These are phyloP conservation scores for Lolium rigidum DNA, from an alignment of 176 grass and related monocot genomes.

Conservation along the genomic window DNA sequence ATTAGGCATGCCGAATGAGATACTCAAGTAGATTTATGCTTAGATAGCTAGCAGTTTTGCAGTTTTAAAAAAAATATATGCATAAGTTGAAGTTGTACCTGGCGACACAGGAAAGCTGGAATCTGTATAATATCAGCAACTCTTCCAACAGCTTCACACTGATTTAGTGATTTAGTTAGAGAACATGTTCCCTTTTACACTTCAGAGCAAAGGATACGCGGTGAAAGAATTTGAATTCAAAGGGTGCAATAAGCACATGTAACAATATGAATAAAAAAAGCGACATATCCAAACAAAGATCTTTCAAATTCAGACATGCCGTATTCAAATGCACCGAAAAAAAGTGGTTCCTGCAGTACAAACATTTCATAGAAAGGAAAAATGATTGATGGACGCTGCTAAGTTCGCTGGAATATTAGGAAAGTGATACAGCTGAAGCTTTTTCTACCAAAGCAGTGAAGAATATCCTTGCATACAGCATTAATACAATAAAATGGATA, in stretches of 20 bases:
- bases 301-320: too few relatives aligned
- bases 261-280: too few relatives aligned
- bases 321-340: too few relatives aligned
- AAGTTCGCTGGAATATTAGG: constrained; percentile 7
- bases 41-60: constrained; percentile 1
- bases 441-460: too few relatives aligned
- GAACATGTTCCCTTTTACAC: neutral
- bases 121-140: constrained; percentile 99
- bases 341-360: too few relatives aligned
- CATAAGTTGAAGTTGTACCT: constrained; percentile 54
- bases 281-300: too few relatives aligned
- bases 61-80: neutral
- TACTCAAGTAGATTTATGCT: constrained; percentile 15
- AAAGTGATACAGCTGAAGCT: neutral
- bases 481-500: constrained; percentile 25
- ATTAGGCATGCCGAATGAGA: constrained; percentile 32
- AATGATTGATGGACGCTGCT: neutral
- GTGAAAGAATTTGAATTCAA: constrained; percentile 7
- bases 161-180: constrained; percentile 43
- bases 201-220: constrained; percentile 26
- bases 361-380: too few relatives aligned
- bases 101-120: constrained; percentile 96
- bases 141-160: constrained; percentile 97
- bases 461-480: too few relatives aligned
- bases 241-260: neutral